phyloP scores from a whole-genome alignment of 148 eudicot species.

The Silene latifolia region DNA sequence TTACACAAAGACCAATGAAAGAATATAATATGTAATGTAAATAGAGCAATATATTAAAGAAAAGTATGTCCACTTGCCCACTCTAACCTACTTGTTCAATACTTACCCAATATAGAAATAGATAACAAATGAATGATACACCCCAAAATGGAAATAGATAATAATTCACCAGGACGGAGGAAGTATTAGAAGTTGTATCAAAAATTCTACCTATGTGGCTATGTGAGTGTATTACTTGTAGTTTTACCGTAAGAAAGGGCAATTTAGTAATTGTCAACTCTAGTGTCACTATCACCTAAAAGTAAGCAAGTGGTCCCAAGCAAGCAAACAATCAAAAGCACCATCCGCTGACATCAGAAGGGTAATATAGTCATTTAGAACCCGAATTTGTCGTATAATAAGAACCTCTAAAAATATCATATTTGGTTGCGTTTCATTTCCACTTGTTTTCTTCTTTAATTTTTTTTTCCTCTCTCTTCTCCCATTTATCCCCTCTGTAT shows the following conservation, averaged over 20 bases:
- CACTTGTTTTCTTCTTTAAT: conserved; percentile 20
- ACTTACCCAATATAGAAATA: too few relatives aligned
- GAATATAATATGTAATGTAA: too few relatives aligned
- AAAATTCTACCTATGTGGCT: too few relatives aligned
- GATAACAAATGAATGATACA: too few relatives aligned
- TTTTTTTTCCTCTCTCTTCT: conserved; percentile 8
- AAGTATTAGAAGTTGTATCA: too few relatives aligned
- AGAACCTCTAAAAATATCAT: conserved; percentile 26
- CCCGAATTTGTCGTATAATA: conserved; percentile 12
- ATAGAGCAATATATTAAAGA: too few relatives aligned
- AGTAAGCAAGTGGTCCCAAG: conserved; percentile 32
- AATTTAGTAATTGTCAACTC: neutral
- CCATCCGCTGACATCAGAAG: conserved; percentile 20
- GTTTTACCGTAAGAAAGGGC: conserved; percentile 6
- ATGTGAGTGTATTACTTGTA: too few relatives aligned
- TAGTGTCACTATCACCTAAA: conserved; percentile 26
- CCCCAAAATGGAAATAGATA: too few relatives aligned
- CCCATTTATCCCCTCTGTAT: neutral
- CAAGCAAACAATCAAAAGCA: conserved; percentile 28
- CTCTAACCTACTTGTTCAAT: too few relatives aligned
- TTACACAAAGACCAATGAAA: too few relatives aligned
- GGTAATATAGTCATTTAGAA: conserved; percentile 8
- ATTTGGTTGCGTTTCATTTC: conserved; percentile 20
- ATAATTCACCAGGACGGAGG: too few relatives aligned
- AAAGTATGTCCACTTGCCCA: too few relatives aligned